Evolutionary conservation across 768 basidiomycete genomes (phyloP).

Genomic region (Lactarius akahatsu): DNA sequence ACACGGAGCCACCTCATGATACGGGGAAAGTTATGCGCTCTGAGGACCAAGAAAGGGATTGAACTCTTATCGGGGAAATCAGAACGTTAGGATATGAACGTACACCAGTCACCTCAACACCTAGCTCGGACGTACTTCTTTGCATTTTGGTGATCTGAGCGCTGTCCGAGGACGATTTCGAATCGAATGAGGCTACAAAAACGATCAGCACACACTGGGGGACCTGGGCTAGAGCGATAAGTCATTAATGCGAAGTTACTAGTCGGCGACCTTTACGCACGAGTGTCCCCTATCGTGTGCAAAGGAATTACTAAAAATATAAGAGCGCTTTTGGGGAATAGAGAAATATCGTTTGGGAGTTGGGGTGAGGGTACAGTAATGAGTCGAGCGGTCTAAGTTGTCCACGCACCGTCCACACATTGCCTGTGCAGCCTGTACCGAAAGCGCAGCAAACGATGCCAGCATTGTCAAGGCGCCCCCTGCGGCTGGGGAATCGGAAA

Average conservation of each 20-base stretch:
- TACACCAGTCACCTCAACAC: not conserved
- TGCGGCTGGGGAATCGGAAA: not conserved
- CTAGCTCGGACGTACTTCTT: not conserved
- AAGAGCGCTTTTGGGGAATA: not conserved
- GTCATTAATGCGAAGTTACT: not conserved
- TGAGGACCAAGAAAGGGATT: not conserved
- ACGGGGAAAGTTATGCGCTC: not conserved
- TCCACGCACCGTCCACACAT: not conserved
- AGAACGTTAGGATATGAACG: not conserved
- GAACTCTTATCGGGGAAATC: not conserved
- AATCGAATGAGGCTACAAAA: not conserved
- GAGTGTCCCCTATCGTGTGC: not conserved
- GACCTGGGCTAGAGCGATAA: not conserved
- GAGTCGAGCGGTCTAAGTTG: not conserved
- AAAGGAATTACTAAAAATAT: not conserved
- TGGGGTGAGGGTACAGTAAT: no score
- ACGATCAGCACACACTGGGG: not conserved
- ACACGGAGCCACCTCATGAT: not conserved
- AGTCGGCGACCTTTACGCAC: not conserved
- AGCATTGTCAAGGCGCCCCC: not conserved
- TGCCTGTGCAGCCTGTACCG: not conserved
- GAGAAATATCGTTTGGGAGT: not conserved
- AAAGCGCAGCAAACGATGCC: not conserved
- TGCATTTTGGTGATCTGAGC: not conserved
- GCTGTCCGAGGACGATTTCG: not conserved